Percentiles rank a stretch among this genome's conserved stretches.
These are phyloP conservation scores for Austropuccinia psidii DNA, from an alignment of 1,284 basidiomycete genomes.

Conservation along the genomic window DNA sequence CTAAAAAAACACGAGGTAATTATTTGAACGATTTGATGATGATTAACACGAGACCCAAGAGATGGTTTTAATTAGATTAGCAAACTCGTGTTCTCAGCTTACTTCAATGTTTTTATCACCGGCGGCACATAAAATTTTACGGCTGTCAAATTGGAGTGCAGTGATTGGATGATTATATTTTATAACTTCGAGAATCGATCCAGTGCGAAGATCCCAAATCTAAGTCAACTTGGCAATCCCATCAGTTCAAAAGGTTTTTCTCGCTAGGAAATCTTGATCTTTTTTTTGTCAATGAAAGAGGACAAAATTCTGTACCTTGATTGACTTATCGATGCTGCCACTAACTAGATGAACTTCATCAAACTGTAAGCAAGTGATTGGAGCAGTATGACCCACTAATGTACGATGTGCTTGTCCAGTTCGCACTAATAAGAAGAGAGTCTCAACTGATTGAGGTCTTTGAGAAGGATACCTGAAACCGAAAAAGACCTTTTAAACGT, in stretches of 20 bases:
- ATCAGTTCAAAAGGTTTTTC: too few relatives aligned
- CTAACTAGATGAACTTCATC: slow-evolving; percentile 89
- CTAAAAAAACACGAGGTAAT: slow-evolving; percentile 51
- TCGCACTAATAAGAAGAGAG: slow-evolving; percentile 60
- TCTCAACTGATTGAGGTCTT: background rate
- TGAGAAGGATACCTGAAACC: background rate
- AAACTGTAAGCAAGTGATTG: slow-evolving; percentile 91
- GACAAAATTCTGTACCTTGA: slow-evolving; percentile 58
- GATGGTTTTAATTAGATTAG: background rate
- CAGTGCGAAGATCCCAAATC: slow-evolving; percentile 85
- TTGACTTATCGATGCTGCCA: slow-evolving; percentile 87
- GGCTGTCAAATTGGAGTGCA: slow-evolving; percentile 80
- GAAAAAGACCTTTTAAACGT: slow-evolving; percentile 48
- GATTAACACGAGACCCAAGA: background rate
- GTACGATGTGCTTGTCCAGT: slow-evolving; percentile 96
- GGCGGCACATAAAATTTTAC: slow-evolving; percentile 87
- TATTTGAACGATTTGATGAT: background rate
- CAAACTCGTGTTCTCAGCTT: too few relatives aligned
- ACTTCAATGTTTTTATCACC: slow-evolving; percentile 64
- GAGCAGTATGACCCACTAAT: slow-evolving; percentile 82
- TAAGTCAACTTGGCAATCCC: background rate
- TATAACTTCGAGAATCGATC: slow-evolving; percentile 77
- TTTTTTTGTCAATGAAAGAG: background rate
- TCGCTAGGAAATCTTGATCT: slow-evolving; percentile 39
- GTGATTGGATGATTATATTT: slow-evolving; percentile 86